A percentile compares a stretch with the other conserved stretches of the same genome.
Evolutionary conservation across 2,329 filamentous ascomycete species (phyloP).

Genomic region (Nigrograna mackinnonii): DNA sequence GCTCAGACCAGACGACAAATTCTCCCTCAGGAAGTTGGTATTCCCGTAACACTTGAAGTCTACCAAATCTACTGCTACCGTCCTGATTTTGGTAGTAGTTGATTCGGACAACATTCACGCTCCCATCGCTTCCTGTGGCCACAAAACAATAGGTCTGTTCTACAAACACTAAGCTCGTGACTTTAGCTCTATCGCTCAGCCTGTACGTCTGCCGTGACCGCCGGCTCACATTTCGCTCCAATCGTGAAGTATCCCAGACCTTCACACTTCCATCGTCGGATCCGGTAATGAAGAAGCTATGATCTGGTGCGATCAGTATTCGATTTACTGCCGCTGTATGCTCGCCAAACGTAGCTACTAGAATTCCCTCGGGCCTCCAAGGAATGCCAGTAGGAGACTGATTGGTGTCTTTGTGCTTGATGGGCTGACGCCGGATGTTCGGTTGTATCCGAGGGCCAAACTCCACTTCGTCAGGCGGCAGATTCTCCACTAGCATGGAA

Average conservation of each 20-base stretch:
- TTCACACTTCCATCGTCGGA: slow-evolving; percentile 90
- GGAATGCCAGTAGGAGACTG: slow-evolving; percentile 55
- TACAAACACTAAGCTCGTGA: slow-evolving; percentile 85
- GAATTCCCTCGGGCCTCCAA: slow-evolving; percentile 82
- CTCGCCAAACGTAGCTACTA: slow-evolving; percentile 88
- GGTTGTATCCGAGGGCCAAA: slow-evolving; percentile 81
- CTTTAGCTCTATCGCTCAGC: slow-evolving; percentile 70
- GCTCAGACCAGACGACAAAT: slow-evolving; percentile 86
- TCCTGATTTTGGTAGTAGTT: slow-evolving; percentile 62
- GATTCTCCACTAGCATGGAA: slow-evolving; percentile 75
- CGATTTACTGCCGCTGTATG: slow-evolving; percentile 83
- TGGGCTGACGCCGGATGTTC: slow-evolving; percentile 58
- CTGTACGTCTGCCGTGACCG: slow-evolving; percentile 84
- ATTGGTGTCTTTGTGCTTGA: slow-evolving; percentile 58
- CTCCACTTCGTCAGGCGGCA: slow-evolving; percentile 63
- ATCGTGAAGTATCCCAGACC: slow-evolving; percentile 86
- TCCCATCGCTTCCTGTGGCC: slow-evolving; percentile 87
- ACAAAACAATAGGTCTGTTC: slow-evolving; percentile 94
- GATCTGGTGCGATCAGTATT: slow-evolving; percentile 82
- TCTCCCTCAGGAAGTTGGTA: slow-evolving; percentile 77
- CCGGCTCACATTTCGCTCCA: slow-evolving; percentile 90
- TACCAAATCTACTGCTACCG: slow-evolving; percentile 71
- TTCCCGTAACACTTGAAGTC: slow-evolving; percentile 70
- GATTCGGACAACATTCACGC: slow-evolving; percentile 80
- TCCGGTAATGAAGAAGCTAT: slow-evolving; percentile 91